A percentile compares a stretch with the other conserved stretches of the same genome.
Evolutionary conservation across 1,284 basidiomycete genomes (phyloP).

Genomic region (Schizopora paradoxa): DNA sequence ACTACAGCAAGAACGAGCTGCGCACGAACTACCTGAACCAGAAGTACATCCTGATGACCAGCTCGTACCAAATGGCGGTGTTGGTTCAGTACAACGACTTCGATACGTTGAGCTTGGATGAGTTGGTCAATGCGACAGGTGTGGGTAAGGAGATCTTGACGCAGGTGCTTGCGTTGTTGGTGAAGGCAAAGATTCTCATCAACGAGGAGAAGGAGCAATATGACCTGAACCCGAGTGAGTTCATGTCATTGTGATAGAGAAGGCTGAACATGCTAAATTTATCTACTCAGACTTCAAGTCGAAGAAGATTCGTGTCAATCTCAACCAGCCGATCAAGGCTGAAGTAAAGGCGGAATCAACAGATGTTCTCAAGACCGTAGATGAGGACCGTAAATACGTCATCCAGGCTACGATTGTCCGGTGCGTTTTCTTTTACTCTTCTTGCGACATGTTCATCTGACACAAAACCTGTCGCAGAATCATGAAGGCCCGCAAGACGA

Average conservation of each 20-base stretch:
- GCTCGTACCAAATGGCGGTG: slow-evolving; percentile 93
- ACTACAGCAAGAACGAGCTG: slow-evolving; percentile 94
- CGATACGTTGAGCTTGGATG: slow-evolving; percentile 78
- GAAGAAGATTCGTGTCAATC: slow-evolving; percentile 93
- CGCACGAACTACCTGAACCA: slow-evolving; percentile 89
- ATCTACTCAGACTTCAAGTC: slow-evolving; percentile 78
- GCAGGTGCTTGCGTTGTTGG: slow-evolving; percentile 78
- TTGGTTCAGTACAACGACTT: slow-evolving; percentile 91
- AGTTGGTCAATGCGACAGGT: slow-evolving; percentile 78
- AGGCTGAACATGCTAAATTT: slow-evolving; percentile 9
- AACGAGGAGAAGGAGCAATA: slow-evolving; percentile 83
- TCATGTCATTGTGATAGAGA: neutral
- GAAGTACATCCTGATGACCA: slow-evolving; percentile 95
- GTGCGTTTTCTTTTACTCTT: slow-evolving; percentile 37
- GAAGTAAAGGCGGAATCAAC: slow-evolving; percentile 90
- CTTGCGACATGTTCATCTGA: neutral
- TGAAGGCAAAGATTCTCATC: slow-evolving; percentile 87
- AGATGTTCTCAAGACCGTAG: slow-evolving; percentile 92
- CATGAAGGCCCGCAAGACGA: slow-evolving; percentile 97
- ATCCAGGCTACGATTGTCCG: slow-evolving; percentile 97
- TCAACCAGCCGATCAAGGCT: slow-evolving; percentile 92
- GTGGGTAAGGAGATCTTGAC: slow-evolving; percentile 82
- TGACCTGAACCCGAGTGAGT: slow-evolving; percentile 87
- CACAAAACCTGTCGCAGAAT: slow-evolving; percentile 47
- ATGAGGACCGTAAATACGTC: slow-evolving; percentile 96